Evolutionary conservation across 2,329 filamentous ascomycete genomes (phyloP).

Genomic region (Macroventuria anomochaeta): DNA sequence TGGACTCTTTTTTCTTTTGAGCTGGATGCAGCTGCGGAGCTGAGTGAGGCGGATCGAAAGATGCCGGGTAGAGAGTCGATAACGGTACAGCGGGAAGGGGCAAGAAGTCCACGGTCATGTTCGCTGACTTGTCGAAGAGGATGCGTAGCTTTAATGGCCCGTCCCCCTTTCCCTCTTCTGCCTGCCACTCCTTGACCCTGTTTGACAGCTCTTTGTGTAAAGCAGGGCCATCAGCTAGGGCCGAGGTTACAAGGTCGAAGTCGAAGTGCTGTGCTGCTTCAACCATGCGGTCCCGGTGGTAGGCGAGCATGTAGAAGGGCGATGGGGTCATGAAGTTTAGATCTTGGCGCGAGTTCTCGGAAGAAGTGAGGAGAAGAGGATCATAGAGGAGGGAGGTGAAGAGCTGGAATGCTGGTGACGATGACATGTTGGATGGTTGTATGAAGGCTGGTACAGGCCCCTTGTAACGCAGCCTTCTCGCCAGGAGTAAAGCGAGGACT

Average conservation of each 20-base stretch:
- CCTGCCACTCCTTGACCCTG: slow-evolving; percentile 40
- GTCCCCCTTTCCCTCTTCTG: slow-evolving; percentile 26
- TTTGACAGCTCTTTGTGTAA: slow-evolving; percentile 42
- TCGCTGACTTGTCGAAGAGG: slow-evolving; percentile 54
- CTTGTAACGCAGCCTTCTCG: background rate
- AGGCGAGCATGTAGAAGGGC: slow-evolving; percentile 78
- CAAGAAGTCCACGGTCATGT: slow-evolving; percentile 48
- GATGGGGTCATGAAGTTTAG: slow-evolving; percentile 61
- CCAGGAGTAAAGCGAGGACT: too few relatives aligned
- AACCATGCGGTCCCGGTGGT: slow-evolving; percentile 80
- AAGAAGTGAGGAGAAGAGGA: slow-evolving; percentile 41
- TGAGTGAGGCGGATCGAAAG: slow-evolving; percentile 57
- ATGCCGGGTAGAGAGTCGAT: slow-evolving; percentile 64
- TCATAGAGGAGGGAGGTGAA: slow-evolving; percentile 51
- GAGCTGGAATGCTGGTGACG: slow-evolving; percentile 41
- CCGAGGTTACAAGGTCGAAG: slow-evolving; percentile 50
- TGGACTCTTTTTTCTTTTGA: slow-evolving; percentile 24
- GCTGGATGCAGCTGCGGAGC: slow-evolving; percentile 29
- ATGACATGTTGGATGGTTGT: slow-evolving; percentile 23
- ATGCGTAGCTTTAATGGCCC: slow-evolving; percentile 58
- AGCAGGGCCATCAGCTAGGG: slow-evolving; percentile 44
- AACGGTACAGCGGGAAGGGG: slow-evolving; percentile 53
- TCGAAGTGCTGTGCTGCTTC: slow-evolving; percentile 60
- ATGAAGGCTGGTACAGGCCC: background rate
- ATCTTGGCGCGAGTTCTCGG: slow-evolving; percentile 54